These are phyloP conservation scores for Lagenaria siceraria DNA, from an alignment of 306 rosid genomes.

Conservation along the genomic window DNA sequence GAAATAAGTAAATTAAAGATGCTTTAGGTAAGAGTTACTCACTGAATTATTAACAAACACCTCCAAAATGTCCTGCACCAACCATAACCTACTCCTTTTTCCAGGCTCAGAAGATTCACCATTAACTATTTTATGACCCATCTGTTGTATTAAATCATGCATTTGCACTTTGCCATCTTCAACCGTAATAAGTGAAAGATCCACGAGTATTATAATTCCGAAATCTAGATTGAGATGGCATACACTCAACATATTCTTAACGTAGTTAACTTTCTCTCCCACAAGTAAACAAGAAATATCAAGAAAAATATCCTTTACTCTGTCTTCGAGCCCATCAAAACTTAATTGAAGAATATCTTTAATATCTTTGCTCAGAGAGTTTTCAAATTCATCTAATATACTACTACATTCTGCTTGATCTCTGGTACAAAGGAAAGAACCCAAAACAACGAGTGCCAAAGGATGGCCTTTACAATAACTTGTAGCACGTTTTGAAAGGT, in stretches of 20 bases:
- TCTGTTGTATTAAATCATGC: slow-evolving; percentile 19
- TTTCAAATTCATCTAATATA: slow-evolving; percentile 7
- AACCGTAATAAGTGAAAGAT: slow-evolving; percentile 12
- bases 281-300: slow-evolving; percentile 29
- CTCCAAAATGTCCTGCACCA: background rate
- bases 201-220: slow-evolving; percentile 8
- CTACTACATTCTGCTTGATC: slow-evolving; percentile 2
- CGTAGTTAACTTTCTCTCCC: background rate
- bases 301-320: slow-evolving; percentile 19
- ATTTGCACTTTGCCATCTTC: background rate
- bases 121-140: slow-evolving; percentile 23
- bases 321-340: slow-evolving; percentile 9
- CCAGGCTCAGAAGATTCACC: background rate
- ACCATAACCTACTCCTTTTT: slow-evolving; percentile 10
- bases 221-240: slow-evolving; percentile 13
- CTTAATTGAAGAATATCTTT: slow-evolving; percentile 13
- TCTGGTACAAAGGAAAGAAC: slow-evolving; percentile 18
- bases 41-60: background rate
- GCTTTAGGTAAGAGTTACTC: background rate
- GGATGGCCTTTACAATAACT: slow-evolving; percentile 22
- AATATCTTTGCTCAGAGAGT: slow-evolving; percentile 2
- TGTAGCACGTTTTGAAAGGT: slow-evolving; percentile 1
- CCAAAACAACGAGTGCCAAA: slow-evolving; percentile 26
- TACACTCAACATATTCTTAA: background rate
- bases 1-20: background rate